These are phyloP conservation scores for Penicillium digitatum DNA, from an alignment of 2,329 filamentous ascomycete species.

Conservation along the genomic window DNA sequence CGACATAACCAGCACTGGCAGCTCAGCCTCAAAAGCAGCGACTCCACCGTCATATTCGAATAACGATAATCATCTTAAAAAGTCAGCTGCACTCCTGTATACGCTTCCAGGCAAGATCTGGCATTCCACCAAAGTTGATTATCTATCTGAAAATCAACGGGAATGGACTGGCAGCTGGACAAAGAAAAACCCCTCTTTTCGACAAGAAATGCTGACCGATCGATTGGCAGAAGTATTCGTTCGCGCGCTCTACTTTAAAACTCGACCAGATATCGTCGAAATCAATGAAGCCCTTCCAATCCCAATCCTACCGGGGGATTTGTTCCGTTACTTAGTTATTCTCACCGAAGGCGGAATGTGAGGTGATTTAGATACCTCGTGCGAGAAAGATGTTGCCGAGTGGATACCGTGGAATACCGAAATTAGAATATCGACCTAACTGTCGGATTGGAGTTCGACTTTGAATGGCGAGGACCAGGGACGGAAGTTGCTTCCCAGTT, in stretches of 20 bases:
- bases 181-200: slow-evolving; percentile 23
- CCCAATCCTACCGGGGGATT: slow-evolving; percentile 42
- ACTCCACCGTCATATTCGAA: background rate
- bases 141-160: slow-evolving; percentile 22
- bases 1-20: background rate
- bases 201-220: slow-evolving; percentile 32
- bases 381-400: slow-evolving; percentile 31
- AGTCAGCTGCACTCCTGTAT: background rate
- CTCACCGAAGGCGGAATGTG: slow-evolving; percentile 43
- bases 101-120: slow-evolving; percentile 20
- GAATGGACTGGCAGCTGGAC: slow-evolving; percentile 24
- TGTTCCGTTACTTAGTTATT: slow-evolving; percentile 44
- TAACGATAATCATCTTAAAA: background rate
- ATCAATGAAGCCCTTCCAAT: slow-evolving; percentile 34
- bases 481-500: slow-evolving; percentile 20
- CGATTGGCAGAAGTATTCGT: slow-evolving; percentile 32
- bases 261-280: slow-evolving; percentile 39
- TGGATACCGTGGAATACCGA: slow-evolving; percentile 37
- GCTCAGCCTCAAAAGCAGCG: background rate
- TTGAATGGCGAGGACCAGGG: slow-evolving; percentile 9
- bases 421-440: slow-evolving; percentile 29
- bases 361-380: slow-evolving; percentile 41
- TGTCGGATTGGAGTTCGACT: slow-evolving; percentile 41
- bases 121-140: slow-evolving; percentile 21
- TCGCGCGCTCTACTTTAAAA: slow-evolving; percentile 25